Percentiles rank a stretch among this genome's conserved stretches.
Evolutionary conservation across 768 basidiomycete species (phyloP).

Genomic region (Chalciporus pseudorubinellus): DNA sequence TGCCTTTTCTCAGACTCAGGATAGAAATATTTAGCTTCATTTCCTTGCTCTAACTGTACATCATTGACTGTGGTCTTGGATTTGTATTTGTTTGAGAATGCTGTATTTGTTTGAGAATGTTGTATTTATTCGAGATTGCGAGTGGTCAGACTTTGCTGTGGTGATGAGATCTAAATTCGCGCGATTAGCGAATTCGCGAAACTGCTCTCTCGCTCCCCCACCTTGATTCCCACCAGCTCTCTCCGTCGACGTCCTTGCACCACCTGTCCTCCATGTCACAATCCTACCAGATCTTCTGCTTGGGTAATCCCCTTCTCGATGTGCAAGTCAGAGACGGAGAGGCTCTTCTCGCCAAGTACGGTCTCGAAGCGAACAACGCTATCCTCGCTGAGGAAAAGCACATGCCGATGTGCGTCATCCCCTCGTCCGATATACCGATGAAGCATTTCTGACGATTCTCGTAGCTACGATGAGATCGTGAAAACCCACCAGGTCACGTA

Average conservation of each 20-base stretch:
- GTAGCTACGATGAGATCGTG: constrained; percentile 87
- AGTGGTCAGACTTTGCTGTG: not conserved
- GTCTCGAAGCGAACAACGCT: constrained; percentile 90
- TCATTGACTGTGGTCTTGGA: too few relatives aligned
- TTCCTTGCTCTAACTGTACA: too few relatives aligned
- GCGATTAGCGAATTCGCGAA: constrained; percentile 2
- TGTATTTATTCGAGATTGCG: not conserved
- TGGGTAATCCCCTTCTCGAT: constrained; percentile 96
- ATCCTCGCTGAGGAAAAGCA: constrained; percentile 93
- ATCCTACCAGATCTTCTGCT: constrained; percentile 75
- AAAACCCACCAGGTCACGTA: constrained; percentile 76
- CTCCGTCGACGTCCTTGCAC: constrained; percentile 15
- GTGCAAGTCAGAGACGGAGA: constrained; percentile 91
- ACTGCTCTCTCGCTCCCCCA: constrained; percentile 7
- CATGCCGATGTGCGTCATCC: constrained; percentile 58
- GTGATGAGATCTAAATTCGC: not conserved
- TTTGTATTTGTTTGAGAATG: not conserved
- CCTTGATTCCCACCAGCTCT: constrained; percentile 1
- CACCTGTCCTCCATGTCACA: constrained; percentile 39
- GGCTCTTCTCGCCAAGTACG: constrained; percentile 83
- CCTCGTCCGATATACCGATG: not conserved
- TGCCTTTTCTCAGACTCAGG: constrained; percentile 15
- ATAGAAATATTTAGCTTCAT: constrained; percentile 9
- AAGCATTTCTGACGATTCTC: not conserved
- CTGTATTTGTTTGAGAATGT: not conserved